Base-by-base conservation (phyloP, 2,329 filamentous ascomycete species). In the Aspergillus ustus region DNA sequence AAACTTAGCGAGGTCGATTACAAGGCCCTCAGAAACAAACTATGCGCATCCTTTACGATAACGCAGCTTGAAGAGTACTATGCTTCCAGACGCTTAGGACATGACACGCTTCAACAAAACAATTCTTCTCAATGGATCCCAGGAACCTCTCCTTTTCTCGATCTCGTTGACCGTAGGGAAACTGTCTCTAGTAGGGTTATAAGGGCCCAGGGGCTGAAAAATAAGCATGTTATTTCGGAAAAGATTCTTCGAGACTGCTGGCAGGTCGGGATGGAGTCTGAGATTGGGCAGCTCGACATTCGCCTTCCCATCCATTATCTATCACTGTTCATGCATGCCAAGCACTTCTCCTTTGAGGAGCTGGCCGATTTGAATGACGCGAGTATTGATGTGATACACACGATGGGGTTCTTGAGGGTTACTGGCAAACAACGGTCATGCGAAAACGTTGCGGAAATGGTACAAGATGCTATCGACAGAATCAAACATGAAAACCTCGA, bases 231-330 rank as follows among this genome's bases (percentile, higher is more conserved):
- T 8, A 56, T 77, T 22, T 70, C 70, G 17, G 76, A 79, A 61
- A 70, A 57, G 37, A 74, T 80, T 37, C 68, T 79, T 51, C 74
- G 77, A 44, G 71, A 78, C 46, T 77, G 72, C 67, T 80, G 77
- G 77, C 62, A 75, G 34, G 64, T 79, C 22, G 72, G 71, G 4
- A 60, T 77, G 31, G 44, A 59, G 15, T 69, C 68, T 25, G 76
- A 79, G 60, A 59, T 72, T 52, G 77, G 77, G 8, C 76, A 77
- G 54, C 55, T 78, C 46, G 75, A 78, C 55, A 67, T 79, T 7
- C 69, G 64, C 17, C 62, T 79, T 15, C 67, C 71, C 7, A 55
- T 67, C 13, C 62, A 66, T 7, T 62, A 62, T 7, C 63, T 79
- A 20, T 69, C 69, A 7, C 59, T 78, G 22, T 70, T 80, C 11